A percentile compares a stretch with the other conserved stretches of the same genome.
Evolutionary conservation across 257 asterid genomes (phyloP).

Genomic region (Nicotiana attenuata): DNA sequence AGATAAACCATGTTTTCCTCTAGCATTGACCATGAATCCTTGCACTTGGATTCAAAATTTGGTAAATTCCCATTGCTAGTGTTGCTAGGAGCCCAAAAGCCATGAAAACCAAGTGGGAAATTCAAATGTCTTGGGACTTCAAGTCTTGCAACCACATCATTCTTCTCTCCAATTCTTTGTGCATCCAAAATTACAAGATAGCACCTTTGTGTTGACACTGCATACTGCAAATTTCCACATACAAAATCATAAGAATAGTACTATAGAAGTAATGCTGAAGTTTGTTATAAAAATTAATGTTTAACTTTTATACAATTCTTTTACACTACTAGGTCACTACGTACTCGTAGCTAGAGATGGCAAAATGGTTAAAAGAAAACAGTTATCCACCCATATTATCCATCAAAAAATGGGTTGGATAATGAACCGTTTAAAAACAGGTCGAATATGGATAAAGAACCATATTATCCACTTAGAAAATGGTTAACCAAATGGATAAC

Average conservation of each 20-base stretch:
- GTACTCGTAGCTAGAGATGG: too few relatives aligned
- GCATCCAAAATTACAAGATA: slow-evolving; percentile 75
- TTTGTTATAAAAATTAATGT: not conserved
- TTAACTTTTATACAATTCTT: too few relatives aligned
- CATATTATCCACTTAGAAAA: too few relatives aligned
- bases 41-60: not conserved
- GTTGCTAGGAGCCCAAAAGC: slow-evolving; percentile 63
- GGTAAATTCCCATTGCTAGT: not conserved
- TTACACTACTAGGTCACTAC: too few relatives aligned
- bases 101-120: slow-evolving; percentile 93
- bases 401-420: too few relatives aligned
- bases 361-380: too few relatives aligned
- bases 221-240: slow-evolving; percentile 53
- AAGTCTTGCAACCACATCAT: slow-evolving; percentile 69
- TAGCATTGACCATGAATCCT: not conserved
- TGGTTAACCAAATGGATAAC: too few relatives aligned
- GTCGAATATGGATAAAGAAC: too few relatives aligned
- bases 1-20: not conserved
- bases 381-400: too few relatives aligned
- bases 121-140: slow-evolving; percentile 80
- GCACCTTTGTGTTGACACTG: slow-evolving; percentile 79
- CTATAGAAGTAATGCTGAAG: not conserved
- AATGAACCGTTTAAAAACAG: too few relatives aligned
- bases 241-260: not conserved
- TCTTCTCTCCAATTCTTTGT: slow-evolving; percentile 44